These are phyloP conservation scores for Wallacemonas sp. DNA, from an alignment of 208 protist species.

Conservation along the genomic window DNA sequence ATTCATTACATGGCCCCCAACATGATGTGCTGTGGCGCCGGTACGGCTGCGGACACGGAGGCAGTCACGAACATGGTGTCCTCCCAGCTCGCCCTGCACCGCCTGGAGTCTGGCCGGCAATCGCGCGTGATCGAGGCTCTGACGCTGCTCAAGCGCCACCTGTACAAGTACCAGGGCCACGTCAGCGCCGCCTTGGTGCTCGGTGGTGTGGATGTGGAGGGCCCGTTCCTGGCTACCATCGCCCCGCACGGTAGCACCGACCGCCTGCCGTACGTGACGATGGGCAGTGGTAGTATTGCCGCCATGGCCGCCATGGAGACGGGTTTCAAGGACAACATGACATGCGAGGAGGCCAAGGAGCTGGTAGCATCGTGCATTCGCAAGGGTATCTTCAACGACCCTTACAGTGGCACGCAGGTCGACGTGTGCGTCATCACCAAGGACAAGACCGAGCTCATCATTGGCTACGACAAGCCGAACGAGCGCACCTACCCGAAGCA, in stretches of 20 bases:
- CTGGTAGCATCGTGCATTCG: conserved; percentile 97
- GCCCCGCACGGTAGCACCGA: conserved; percentile 98
- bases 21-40: conserved; percentile 99
- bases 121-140: conserved; percentile 97
- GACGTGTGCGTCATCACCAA: conserved; percentile 98
- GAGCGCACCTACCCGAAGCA: conserved; percentile 81
- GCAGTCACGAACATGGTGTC: conserved; percentile 94
- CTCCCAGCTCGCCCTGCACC: conserved; percentile 95
- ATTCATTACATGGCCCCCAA: conserved; percentile 99
- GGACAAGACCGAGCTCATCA: conserved; percentile 77
- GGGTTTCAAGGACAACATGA: conserved; percentile 94
- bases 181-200: conserved; percentile 98
- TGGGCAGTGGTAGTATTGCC: conserved; percentile 99
- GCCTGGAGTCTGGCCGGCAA: conserved; percentile 93
- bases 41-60: conserved; percentile 99
- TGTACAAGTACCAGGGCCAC: conserved; percentile 99
- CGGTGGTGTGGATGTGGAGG: conserved; percentile 98
- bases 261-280: conserved; percentile 98
- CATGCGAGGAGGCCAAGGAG: conserved; percentile 96
- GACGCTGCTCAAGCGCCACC: conserved; percentile 97
- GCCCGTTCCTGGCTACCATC: conserved; percentile 97
- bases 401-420: conserved; percentile 99
- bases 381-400: conserved; percentile 99
- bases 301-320: conserved; percentile 99
- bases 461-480: conserved; percentile 87